These are phyloP conservation scores for Caloboletus firmus DNA, from an alignment of 1,284 basidiomycete genomes.

Conservation along the genomic window DNA sequence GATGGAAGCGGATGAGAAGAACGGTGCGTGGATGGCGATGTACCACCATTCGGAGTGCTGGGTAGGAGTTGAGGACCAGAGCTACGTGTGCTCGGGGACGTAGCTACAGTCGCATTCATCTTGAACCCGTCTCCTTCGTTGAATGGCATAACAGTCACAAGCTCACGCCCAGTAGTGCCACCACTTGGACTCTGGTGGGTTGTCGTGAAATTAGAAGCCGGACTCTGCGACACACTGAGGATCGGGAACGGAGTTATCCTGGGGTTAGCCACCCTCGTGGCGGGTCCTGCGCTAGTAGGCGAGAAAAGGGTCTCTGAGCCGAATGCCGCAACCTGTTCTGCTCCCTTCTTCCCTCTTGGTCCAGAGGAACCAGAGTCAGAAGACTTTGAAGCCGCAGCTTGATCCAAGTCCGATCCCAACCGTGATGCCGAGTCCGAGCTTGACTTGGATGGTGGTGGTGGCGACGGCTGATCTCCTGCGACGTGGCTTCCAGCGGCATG, in stretches of 20 bases:
- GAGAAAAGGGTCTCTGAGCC: neutral
- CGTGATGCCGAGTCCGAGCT: slow-evolving; percentile 1
- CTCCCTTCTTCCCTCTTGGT: neutral
- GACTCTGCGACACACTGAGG: slow-evolving; percentile 14
- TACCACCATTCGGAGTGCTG: neutral
- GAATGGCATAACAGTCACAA: neutral
- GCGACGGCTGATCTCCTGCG: neutral
- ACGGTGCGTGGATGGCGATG: slow-evolving; percentile 3
- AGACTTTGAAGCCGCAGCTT: neutral
- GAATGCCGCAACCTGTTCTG: neutral
- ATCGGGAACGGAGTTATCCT: slow-evolving; percentile 28
- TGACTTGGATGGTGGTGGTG: slow-evolving; percentile 9
- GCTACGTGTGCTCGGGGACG: slow-evolving; percentile 8
- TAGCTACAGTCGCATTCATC: slow-evolving; percentile 2
- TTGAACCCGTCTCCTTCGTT: slow-evolving; percentile 3
- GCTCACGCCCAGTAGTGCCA: neutral
- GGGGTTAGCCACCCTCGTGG: neutral
- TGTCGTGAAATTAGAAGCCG: neutral
- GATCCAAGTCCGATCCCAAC: slow-evolving; percentile 4
- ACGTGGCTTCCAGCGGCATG: neutral
- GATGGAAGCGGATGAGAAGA: slow-evolving; percentile 15
- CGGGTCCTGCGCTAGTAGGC: neutral
- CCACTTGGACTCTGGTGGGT: slow-evolving; percentile 2
- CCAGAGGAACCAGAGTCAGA: neutral
- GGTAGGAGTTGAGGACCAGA: slow-evolving; percentile 1